Conservation (phyloP, 1,139 yeast species). For the Debaryomycetaceae sp. region DNA sequence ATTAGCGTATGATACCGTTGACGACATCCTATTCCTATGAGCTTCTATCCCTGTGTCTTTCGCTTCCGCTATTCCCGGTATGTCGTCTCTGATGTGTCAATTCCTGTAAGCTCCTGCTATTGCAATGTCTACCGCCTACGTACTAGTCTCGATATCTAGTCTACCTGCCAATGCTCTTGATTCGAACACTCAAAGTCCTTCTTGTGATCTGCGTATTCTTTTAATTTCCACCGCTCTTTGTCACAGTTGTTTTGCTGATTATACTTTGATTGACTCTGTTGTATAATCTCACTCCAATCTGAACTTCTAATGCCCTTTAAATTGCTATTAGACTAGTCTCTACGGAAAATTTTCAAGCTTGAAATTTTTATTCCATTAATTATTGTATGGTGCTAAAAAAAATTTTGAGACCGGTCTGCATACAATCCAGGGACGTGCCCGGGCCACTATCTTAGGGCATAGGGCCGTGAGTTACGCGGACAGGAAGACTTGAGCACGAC, state of each 20-base stretch:
- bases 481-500: not conserved
- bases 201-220: not conserved
- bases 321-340: not conserved
- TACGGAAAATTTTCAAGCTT: not conserved
- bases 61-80: not conserved
- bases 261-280: not conserved
- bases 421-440: not conserved
- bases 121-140: not conserved
- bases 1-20: constrained; percentile 32
- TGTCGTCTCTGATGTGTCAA: not conserved
- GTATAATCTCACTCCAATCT: not conserved
- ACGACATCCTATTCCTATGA: constrained; percentile 4
- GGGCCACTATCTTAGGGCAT: not conserved
- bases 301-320: not conserved
- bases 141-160: not conserved
- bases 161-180: not conserved
- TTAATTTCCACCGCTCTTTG: not conserved
- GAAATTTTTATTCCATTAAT: not conserved
- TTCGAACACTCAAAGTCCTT: not conserved
- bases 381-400: not conserved
- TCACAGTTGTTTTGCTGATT: not conserved
- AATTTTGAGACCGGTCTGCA: not conserved
- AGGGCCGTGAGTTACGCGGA: not conserved
- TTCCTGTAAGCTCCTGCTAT: not conserved
- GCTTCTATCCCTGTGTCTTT: not conserved